Evolutionary conservation across 129 eudicot species (phyloP), one percentile per base, ranked within the genome.

Genomic region (Smallanthus sonchifolius): DNA sequence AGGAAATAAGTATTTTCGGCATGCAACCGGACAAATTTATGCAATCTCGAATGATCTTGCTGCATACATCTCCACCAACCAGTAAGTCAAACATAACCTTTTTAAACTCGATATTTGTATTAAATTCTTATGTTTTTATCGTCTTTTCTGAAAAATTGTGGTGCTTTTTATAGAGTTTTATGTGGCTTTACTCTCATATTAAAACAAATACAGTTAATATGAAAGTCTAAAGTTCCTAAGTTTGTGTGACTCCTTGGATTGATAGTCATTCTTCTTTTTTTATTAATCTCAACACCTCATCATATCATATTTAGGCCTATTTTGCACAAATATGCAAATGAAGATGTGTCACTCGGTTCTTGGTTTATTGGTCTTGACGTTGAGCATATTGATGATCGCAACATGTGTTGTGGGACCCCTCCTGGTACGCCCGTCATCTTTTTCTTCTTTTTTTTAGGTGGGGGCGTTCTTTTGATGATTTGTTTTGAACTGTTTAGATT

Each of bases 361-460:
- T 90, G 92, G 96, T 87, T 90, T 76, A 90, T 90, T 66, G 96
- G 96, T 67, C 96, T 90, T 36, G 96, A 90, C 57, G 92, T 90
- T 42, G 92, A 90, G 79, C 96, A 87, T 66, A 83, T 90, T 15
- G 96, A 90, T 79, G 96, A 90, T 17, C 92, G 70, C 43, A 87
- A 80, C 81, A 90, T 90, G 96, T 90, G 96, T 68, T 90, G 96
- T 67, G 96, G 92, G 77, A 90, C 96, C 59, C 92, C 96, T 49
- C 92, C 96, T 73, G 96, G 96, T 90, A 76, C 59, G 42, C 35
- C 16, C n/a, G 64, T 32, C 30, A 14, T 71, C 54, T 52, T 40
- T 39, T 28, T 1, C 2, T 60, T 28, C 17, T 16, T 9, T 35
- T 43, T 10, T 10, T 40, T 40, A 6, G 10, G 2, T 40, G 0